phyloP scores from a whole-genome alignment of 2,329 filamentous ascomycete species.

The Cytospora piceicola region DNA sequence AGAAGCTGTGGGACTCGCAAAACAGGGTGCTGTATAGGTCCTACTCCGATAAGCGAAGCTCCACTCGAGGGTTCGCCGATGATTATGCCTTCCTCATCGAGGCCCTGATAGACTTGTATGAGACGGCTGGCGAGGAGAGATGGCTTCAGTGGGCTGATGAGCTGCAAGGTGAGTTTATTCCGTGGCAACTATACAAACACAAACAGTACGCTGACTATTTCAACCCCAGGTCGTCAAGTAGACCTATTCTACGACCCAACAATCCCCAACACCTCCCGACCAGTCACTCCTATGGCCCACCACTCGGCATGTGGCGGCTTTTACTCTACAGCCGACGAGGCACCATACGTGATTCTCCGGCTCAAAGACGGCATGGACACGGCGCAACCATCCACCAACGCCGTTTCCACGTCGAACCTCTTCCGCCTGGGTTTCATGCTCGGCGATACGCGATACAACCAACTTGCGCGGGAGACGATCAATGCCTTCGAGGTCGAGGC shows the following conservation, averaged over 20 bases:
- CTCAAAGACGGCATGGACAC: slow-evolving; percentile 97
- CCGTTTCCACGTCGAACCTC: slow-evolving; percentile 83
- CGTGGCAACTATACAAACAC: neutral
- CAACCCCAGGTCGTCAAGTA: slow-evolving; percentile 68
- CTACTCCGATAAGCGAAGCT: slow-evolving; percentile 68
- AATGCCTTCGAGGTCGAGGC: slow-evolving; percentile 90
- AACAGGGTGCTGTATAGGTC: slow-evolving; percentile 71
- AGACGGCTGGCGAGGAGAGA: slow-evolving; percentile 75
- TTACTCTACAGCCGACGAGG: slow-evolving; percentile 68
- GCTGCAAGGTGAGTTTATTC: slow-evolving; percentile 68
- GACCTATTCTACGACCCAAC: slow-evolving; percentile 73
- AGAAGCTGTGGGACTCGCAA: slow-evolving; percentile 70
- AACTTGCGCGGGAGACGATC: slow-evolving; percentile 72
- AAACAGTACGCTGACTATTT: slow-evolving; percentile 18
- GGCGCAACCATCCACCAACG: slow-evolving; percentile 87
- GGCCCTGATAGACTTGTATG: slow-evolving; percentile 82
- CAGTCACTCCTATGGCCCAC: slow-evolving; percentile 36
- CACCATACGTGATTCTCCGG: slow-evolving; percentile 75
- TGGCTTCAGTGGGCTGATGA: slow-evolving; percentile 81
- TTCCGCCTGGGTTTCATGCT: slow-evolving; percentile 76
- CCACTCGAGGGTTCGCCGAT: slow-evolving; percentile 79
- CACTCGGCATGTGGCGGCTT: slow-evolving; percentile 63
- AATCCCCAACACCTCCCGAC: slow-evolving; percentile 44
- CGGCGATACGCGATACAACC: slow-evolving; percentile 65
- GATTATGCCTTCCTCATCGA: slow-evolving; percentile 91